These are phyloP conservation scores for Pyrrhoderma lamaoense DNA, from an alignment of 1,284 basidiomycete species.

Conservation along the genomic window DNA sequence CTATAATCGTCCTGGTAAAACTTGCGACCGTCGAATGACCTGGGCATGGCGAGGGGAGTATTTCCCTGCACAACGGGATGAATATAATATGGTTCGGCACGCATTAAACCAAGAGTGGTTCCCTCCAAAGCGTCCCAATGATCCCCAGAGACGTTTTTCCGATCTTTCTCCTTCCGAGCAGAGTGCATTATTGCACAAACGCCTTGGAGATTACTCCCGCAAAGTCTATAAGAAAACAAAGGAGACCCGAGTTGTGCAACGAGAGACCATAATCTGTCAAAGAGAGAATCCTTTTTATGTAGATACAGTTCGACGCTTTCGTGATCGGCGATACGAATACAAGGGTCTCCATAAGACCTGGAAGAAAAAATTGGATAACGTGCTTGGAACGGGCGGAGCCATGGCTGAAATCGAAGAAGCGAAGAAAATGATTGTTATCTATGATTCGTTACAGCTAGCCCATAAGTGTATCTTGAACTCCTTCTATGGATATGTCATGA, in stretches of 20 bases:
- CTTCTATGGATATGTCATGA: slow-evolving; percentile 99
- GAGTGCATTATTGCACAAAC: slow-evolving; percentile 90
- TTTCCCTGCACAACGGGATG: slow-evolving; percentile 96
- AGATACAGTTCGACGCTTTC: slow-evolving; percentile 95
- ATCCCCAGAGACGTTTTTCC: slow-evolving; percentile 72
- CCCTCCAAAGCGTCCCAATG: slow-evolving; percentile 72
- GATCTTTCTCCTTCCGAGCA: slow-evolving; percentile 88
- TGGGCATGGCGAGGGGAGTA: slow-evolving; percentile 99
- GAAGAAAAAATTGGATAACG: slow-evolving; percentile 95
- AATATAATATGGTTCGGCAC: slow-evolving; percentile 99
- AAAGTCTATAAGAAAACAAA: slow-evolving; percentile 99
- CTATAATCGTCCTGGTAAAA: slow-evolving; percentile 94
- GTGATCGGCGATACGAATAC: slow-evolving; percentile 98
- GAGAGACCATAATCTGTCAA: slow-evolving; percentile 96
- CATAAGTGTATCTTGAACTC: slow-evolving; percentile 99
- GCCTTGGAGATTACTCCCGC: slow-evolving; percentile 95
- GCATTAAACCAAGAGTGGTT: slow-evolving; percentile 94
- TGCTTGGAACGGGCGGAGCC: slow-evolving; percentile 57
- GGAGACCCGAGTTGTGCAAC: slow-evolving; percentile 93
- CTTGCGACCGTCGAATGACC: slow-evolving; percentile 88
- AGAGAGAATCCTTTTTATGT: slow-evolving; percentile 99
- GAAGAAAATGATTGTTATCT: slow-evolving; percentile 99
- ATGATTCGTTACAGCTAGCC: slow-evolving; percentile 98
- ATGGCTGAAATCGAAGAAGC: slow-evolving; percentile 92
- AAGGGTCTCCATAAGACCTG: slow-evolving; percentile 98